phyloP scores from a whole-genome alignment of 2,329 filamentous ascomycete species.

The Chaetomiaceae sp. region DNA sequence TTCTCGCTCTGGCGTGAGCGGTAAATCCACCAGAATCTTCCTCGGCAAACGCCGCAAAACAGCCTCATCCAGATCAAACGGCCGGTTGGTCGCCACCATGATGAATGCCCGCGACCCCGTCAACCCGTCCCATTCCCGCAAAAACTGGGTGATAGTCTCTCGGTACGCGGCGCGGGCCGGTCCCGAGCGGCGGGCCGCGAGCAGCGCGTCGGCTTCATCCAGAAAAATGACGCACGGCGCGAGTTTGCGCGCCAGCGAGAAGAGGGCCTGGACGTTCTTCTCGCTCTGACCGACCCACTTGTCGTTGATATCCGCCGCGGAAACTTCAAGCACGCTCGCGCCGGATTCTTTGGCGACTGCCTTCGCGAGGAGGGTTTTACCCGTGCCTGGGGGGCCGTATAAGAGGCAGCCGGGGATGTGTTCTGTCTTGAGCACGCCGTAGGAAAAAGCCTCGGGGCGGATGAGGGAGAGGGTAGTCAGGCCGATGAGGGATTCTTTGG shows the following conservation, averaged over 20 bases:
- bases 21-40: constrained; percentile 69
- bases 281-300: constrained; percentile 96
- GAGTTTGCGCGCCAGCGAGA: constrained; percentile 84
- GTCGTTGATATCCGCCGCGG: constrained; percentile 86
- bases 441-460: constrained; percentile 90
- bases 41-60: constrained; percentile 72
- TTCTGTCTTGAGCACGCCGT: constrained; percentile 87
- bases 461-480: constrained; percentile 83
- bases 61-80: constrained; percentile 89
- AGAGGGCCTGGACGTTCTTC: constrained; percentile 91
- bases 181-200: constrained; percentile 68
- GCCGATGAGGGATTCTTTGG: constrained; percentile 81
- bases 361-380: constrained; percentile 66
- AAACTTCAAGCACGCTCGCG: constrained; percentile 77
- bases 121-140: constrained; percentile 96
- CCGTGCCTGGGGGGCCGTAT: constrained; percentile 81
- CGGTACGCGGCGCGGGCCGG: constrained; percentile 68
- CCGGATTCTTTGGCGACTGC: constrained; percentile 65
- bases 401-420: constrained; percentile 85
- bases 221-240: constrained; percentile 93
- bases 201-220: constrained; percentile 91
- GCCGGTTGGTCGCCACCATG: constrained; percentile 95
- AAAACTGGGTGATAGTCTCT: constrained; percentile 93
- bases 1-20: constrained; percentile 55
- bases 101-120: constrained; percentile 79